Conservation (phyloP, 1,284 basidiomycete species). For the Ganoderma sp. region DNA sequence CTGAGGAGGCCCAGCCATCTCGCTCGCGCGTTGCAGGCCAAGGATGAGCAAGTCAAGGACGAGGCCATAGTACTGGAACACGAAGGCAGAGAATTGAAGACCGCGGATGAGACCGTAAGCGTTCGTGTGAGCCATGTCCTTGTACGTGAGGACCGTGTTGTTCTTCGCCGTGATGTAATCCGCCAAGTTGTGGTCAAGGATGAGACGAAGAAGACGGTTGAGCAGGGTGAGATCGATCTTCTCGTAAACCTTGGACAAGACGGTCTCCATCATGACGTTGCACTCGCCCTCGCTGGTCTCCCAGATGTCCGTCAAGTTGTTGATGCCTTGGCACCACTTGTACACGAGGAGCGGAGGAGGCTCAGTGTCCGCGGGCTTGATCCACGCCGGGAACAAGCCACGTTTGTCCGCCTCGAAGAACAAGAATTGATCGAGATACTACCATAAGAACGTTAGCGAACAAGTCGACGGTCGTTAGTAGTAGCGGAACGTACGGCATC, state of each 20-base stretch:
- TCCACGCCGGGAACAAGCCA: slow-evolving; percentile 95
- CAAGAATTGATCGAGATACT: slow-evolving; percentile 91
- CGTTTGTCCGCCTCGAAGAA: slow-evolving; percentile 97
- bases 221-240: slow-evolving; percentile 96
- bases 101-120: slow-evolving; percentile 93
- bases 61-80: slow-evolving; percentile 96
- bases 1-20: slow-evolving; percentile 95
- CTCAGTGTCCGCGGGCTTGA: slow-evolving; percentile 96
- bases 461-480: background rate
- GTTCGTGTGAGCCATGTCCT: slow-evolving; percentile 93
- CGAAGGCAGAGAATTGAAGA: slow-evolving; percentile 94
- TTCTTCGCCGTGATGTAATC: slow-evolving; percentile 99
- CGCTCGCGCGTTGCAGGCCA: slow-evolving; percentile 91
- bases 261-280: slow-evolving; percentile 97
- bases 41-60: slow-evolving; percentile 92
- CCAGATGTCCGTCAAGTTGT: slow-evolving; percentile 94
- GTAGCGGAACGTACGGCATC: slow-evolving; percentile 70
- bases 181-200: slow-evolving; percentile 96
- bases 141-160: slow-evolving; percentile 93
- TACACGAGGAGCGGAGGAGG: slow-evolving; percentile 96
- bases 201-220: slow-evolving; percentile 91
- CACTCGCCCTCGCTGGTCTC: slow-evolving; percentile 96
- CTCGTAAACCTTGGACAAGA: slow-evolving; percentile 94
- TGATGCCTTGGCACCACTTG: slow-evolving; percentile 97
- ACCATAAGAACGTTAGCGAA: slow-evolving; percentile 1